Conservation (phyloP, 441 rosid genomes). For the Aquilaria agallochum region DNA sequence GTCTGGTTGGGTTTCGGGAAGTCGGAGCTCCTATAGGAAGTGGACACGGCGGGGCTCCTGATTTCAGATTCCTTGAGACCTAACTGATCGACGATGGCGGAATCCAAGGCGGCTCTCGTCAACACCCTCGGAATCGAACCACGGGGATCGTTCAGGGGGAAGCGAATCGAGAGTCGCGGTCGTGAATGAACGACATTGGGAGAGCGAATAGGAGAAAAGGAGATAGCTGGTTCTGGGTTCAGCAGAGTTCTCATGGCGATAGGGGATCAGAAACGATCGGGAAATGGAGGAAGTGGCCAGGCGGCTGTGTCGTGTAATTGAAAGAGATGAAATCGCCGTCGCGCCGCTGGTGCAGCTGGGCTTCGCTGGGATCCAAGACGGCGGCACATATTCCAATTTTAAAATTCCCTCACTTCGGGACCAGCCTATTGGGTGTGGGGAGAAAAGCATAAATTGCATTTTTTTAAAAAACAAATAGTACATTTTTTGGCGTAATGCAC, state of each 20-base stretch:
- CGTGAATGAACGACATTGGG: slow-evolving; percentile 11
- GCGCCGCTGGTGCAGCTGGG: no score
- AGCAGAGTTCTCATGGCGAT: slow-evolving; percentile 59
- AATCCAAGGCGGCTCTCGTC: slow-evolving; percentile 38
- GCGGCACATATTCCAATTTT: no score
- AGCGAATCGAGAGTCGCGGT: slow-evolving; percentile 23
- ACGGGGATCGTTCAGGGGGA: slow-evolving; percentile 19
- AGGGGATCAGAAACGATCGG: not conserved
- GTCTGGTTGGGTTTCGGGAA: slow-evolving; percentile 75
- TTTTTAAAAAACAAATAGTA: no score
- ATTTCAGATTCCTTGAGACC: slow-evolving; percentile 61
- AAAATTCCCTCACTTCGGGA: no score
- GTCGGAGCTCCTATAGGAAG: slow-evolving; percentile 61
- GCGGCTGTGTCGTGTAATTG: no score
- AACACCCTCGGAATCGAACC: slow-evolving; percentile 13
- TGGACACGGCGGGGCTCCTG: slow-evolving; percentile 68
- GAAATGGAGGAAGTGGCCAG: no score
- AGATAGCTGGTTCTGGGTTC: slow-evolving; percentile 29
- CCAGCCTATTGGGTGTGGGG: no score
- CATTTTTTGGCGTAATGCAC: no score
- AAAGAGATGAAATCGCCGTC: no score
- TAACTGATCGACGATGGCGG: slow-evolving; percentile 44
- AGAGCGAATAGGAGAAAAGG: slow-evolving; percentile 27
- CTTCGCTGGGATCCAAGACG: no score
- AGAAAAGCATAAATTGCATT: no score